Base-by-base conservation (phyloP, 257 asterid species). In the Plectranthus barbatus region DNA sequence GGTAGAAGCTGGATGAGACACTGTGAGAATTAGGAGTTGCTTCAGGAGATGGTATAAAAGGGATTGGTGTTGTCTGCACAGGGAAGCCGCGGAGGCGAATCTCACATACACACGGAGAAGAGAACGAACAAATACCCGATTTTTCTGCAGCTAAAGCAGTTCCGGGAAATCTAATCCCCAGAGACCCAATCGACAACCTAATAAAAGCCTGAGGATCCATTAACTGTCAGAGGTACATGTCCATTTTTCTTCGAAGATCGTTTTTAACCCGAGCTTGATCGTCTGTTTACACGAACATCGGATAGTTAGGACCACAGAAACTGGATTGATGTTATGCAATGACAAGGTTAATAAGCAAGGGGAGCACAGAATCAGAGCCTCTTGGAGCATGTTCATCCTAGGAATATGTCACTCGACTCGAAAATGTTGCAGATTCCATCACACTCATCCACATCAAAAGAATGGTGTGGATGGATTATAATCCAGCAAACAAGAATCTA, bases 71-170 rank as follows among this genome's bases (percentile, higher is more conserved):
- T 26, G 90, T 92, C 83, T 92, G 99, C 47, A 89, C 95, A 49
- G 99, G 99, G 74, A 92, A 92, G 73, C 99, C 99, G 33, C 91
- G 95, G 48, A 92, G 87, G 49, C 97, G 97, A 57, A 92, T 86
- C 82, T 92, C 97, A 67, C 99, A 86, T 14, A 72, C 72, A 66
- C 89, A 92, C 13, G 96, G 84, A 44, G 95, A 79, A 67, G 95
- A 69, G 54, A 86, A 46, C 23, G 83, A 74, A 24, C 70, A 79
- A 60, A 75, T 65, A 67, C 86, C 85, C 9, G 90, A 72, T 71
- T 81, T 86, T 20, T 81, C 41, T 5, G 85, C 60, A 21, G 72
- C 75, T 46, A 77, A 70, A 62, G 84, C 55, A 56, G 83, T 47
- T 55, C 67, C 77, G 0, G 88, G 79, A 62, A 81, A 66, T 83